Percentiles rank a stretch among this genome's conserved stretches.
phyloP scores from a whole-genome alignment of 2,329 filamentous ascomycete species.

The Sporothrix schenckii region DNA sequence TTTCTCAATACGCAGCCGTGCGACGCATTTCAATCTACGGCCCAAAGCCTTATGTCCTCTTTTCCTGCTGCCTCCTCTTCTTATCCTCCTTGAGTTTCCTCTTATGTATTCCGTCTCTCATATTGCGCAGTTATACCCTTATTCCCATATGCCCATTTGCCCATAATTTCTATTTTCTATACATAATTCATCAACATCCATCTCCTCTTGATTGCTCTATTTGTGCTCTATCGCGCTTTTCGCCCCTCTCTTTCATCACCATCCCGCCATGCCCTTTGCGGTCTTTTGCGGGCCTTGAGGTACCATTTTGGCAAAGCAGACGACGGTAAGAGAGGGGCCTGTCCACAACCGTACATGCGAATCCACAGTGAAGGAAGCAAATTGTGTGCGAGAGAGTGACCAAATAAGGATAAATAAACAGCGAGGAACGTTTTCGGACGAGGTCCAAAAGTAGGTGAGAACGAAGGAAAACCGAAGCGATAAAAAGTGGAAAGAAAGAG shows the following conservation, averaged over 20 bases:
- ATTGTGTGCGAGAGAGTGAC: slow-evolving; percentile 16
- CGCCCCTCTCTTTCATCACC: slow-evolving; percentile 19
- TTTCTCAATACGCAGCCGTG: not conserved
- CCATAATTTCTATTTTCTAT: not conserved
- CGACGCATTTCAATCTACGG: slow-evolving; percentile 19
- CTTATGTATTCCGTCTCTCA: not conserved
- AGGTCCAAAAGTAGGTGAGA: slow-evolving; percentile 22
- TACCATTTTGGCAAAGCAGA: slow-evolving; percentile 21
- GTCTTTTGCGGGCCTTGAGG: slow-evolving; percentile 26
- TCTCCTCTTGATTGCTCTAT: slow-evolving; percentile 13
- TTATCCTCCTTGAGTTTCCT: not conserved
- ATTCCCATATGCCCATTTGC: too few species aligned
- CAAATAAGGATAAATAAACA: not conserved
- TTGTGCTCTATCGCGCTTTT: not conserved
- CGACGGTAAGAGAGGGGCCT: slow-evolving; percentile 14
- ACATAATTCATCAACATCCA: not conserved
- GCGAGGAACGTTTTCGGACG: slow-evolving; percentile 17
- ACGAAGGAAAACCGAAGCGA: not conserved
- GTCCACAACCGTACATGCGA: not conserved
- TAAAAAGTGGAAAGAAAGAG: slow-evolving; percentile 27
- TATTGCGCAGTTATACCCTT: not conserved
- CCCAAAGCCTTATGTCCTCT: slow-evolving; percentile 9
- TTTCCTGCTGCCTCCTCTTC: not conserved
- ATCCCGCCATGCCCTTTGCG: slow-evolving; percentile 31
- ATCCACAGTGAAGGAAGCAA: not conserved